These are phyloP conservation scores for Drechmeria coniospora DNA, from an alignment of 2,329 filamentous ascomycete genomes.

Conservation along the genomic window DNA sequence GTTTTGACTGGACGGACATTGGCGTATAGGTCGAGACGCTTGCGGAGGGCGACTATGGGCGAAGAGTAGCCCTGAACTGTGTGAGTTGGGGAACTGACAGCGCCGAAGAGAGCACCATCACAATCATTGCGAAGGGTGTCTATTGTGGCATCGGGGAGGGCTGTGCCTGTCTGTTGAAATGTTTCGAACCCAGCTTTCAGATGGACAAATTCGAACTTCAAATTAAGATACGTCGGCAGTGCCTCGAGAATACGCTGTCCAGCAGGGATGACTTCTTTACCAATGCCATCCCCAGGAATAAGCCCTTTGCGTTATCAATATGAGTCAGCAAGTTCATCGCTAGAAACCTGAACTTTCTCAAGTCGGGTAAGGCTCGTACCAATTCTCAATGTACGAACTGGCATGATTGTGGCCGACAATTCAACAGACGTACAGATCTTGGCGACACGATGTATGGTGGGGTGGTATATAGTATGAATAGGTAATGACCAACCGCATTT, in stretches of 20 bases:
- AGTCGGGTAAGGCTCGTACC: constrained; percentile 14
- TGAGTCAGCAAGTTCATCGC: background rate
- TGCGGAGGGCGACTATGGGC: constrained; percentile 91
- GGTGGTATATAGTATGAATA: background rate
- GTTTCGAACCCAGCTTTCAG: constrained; percentile 87
- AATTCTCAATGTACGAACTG: constrained; percentile 26
- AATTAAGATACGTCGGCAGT: constrained; percentile 72
- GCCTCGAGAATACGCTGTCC: constrained; percentile 86
- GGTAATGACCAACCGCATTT: too few relatives aligned
- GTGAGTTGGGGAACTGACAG: constrained; percentile 79
- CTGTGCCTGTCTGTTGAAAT: constrained; percentile 77
- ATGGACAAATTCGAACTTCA: constrained; percentile 89
- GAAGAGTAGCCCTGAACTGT: constrained; percentile 92
- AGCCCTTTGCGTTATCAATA: constrained; percentile 45
- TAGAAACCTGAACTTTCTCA: background rate
- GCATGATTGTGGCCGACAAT: constrained; percentile 14
- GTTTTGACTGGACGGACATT: constrained; percentile 95
- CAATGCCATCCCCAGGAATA: constrained; percentile 96
- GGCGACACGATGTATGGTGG: background rate
- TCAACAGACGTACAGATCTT: background rate
- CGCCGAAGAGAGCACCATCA: constrained; percentile 91
- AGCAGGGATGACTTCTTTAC: constrained; percentile 93
- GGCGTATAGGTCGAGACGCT: constrained; percentile 87
- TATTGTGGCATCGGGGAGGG: constrained; percentile 82
- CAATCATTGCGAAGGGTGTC: constrained; percentile 80